Conservation (phyloP, 2,329 filamentous ascomycete genomes). For the Pseudocercospora musae region DNA sequence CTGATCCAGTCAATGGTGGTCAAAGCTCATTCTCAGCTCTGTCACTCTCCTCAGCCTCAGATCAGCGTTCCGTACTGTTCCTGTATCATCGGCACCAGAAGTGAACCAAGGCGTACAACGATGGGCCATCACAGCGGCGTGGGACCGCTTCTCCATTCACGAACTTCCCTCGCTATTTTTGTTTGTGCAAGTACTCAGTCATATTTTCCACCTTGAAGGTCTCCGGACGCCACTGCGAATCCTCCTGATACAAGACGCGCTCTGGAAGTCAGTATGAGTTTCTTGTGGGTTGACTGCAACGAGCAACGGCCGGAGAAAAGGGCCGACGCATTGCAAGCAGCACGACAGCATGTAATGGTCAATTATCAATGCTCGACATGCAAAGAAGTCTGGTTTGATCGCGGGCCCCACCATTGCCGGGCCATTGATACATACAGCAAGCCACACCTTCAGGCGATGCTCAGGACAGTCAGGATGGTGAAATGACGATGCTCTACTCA, state of each 20-base stretch:
- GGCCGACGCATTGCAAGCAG: neutral
- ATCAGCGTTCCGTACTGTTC: neutral
- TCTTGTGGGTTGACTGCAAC: slow-evolving; percentile 4
- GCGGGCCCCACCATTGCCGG: neutral
- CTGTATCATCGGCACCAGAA: neutral
- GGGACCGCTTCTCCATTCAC: neutral
- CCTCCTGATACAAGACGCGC: too few species aligned
- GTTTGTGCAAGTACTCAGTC: too few species aligned
- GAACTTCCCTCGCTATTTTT: too few species aligned
- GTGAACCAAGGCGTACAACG: neutral
- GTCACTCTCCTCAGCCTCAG: neutral
- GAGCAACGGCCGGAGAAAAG: neutral
- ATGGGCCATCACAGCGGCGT: neutral
- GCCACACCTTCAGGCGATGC: neutral
- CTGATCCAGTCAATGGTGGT: neutral
- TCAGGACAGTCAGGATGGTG: neutral
- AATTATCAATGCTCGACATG: neutral
- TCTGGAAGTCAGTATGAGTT: neutral
- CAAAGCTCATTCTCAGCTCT: neutral
- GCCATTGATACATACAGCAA: neutral
- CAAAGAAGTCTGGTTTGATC: neutral
- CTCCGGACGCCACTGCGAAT: neutral
- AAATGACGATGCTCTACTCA: neutral
- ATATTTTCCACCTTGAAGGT: neutral
- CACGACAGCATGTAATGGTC: slow-evolving; percentile 5